Evolutionary conservation across 306 rosid species (phyloP).

Genomic region (Pueraria montana): DNA sequence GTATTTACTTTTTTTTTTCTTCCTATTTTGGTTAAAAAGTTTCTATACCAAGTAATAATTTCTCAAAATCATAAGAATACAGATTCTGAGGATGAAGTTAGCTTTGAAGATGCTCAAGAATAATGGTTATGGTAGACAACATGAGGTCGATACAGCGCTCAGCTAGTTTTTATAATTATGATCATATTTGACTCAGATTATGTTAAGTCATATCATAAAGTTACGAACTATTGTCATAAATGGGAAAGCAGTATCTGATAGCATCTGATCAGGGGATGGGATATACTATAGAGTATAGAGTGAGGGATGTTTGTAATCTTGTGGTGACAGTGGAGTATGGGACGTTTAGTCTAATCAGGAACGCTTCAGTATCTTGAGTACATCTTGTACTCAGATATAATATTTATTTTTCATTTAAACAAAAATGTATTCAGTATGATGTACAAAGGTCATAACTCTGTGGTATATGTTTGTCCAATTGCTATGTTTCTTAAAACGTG

Average conservation of each 20-base stretch:
- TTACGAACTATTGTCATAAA: not conserved
- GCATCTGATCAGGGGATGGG: not conserved
- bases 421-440: not conserved
- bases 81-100: not conserved
- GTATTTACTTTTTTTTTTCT: too few relatives aligned
- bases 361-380: not conserved
- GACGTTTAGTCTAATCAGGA: slow-evolving; percentile 2
- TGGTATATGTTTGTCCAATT: not conserved
- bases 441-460: slow-evolving; percentile 3
- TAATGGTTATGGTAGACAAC: not conserved
- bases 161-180: not conserved
- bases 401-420: not conserved
- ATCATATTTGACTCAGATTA: not conserved
- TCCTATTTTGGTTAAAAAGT: too few relatives aligned
- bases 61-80: too few relatives aligned
- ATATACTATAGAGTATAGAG: not conserved
- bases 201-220: not conserved
- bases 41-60: too few relatives aligned
- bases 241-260: not conserved
- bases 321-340: not conserved
- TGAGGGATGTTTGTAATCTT: not conserved
- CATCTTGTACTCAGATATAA: not conserved
- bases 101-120: not conserved
- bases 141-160: not conserved
- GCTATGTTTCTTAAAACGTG: not conserved